Base-by-base conservation (phyloP, 306 rosid genomes). In the Cicer pinnatifidum region DNA sequence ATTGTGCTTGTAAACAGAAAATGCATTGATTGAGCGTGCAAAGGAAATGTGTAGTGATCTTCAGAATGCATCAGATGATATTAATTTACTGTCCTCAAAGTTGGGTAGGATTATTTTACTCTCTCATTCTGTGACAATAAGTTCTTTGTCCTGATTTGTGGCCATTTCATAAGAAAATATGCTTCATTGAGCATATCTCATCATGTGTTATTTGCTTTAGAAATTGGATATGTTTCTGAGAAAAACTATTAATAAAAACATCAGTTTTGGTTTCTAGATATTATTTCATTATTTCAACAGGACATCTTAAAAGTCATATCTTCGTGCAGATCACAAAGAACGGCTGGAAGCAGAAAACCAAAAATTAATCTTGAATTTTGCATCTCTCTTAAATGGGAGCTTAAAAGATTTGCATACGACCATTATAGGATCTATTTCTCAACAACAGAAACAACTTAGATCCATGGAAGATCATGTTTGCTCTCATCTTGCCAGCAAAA, bases 21-120 rank as follows among this genome's bases (percentile, higher is more conserved):
- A 86, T 62, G 78, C 85, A 61, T 80, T 91, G 79, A 74, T 91
- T 83, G 90, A 85, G 69, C 86, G 85, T 57, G 97, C 99, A 50
- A 89, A 87, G 87, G 89, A 85, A 75, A 81, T 94, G 81, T 62
- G 93, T 78, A 53, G 54, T 65, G 94, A 90, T 74, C 82, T 94
- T 76, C 89, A 87, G 84, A 78, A 67, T 48, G 97, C 99, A 47
- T 85, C 96, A 6, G 89, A 88, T 60, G 93, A 88, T 78, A 83
- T 91, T 67, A 60, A 58, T 84, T 85, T 75, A 39, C 70, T 93
- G 67, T 86, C 87, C 73, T 64, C 87, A 40, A 86, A 81, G 81
- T 69, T 94, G 81, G 99, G 98, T 93, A 83, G 48, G 86, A n/a
- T 15, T 41, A 35, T 35, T 77, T 47, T 35, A 28, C 69, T 35